These are phyloP conservation scores for Bolboschoenus planiculmis DNA, from an alignment of 176 grass and related monocot species.

Conservation along the genomic window DNA sequence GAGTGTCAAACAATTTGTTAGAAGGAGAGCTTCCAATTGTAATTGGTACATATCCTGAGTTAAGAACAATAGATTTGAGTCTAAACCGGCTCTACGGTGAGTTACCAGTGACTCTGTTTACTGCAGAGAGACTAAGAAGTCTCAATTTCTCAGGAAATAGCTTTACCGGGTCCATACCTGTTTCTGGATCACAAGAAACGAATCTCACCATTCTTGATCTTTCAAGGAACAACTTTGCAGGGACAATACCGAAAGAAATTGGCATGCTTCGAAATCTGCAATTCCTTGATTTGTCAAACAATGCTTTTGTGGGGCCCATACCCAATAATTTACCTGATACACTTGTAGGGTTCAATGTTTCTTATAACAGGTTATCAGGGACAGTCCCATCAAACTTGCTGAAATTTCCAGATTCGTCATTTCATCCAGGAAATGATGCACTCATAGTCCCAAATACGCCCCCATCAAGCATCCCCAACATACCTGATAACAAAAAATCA, in stretches of 20 bases:
- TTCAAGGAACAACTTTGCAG: conserved; percentile 75
- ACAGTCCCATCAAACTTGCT: conserved; percentile 58
- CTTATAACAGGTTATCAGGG: conserved; percentile 73
- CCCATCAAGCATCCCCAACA: conserved; percentile 28
- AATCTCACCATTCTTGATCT: conserved; percentile 79
- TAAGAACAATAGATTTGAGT: conserved; percentile 64
- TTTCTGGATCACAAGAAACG: conserved; percentile 30
- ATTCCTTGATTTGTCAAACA: conserved; percentile 65
- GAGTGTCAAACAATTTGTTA: conserved; percentile 64
- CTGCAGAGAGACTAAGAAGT: conserved; percentile 47
- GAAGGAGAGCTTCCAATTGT: conserved; percentile 52
- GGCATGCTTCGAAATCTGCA: conserved; percentile 50
- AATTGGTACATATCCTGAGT: conserved; percentile 71
- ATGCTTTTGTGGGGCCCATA: conserved; percentile 62
- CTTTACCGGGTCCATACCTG: conserved; percentile 47
- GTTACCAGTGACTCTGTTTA: conserved; percentile 58
- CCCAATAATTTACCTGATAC: conserved; percentile 61
- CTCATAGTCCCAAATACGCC: conserved; percentile 48
- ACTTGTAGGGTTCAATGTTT: conserved; percentile 63
- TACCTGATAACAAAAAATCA: conserved; percentile 15
- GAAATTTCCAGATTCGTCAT: conserved; percentile 87
- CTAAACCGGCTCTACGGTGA: conserved; percentile 58
- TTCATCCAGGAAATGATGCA: conserved; percentile 80
- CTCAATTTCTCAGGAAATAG: conserved; percentile 75
- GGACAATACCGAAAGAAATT: conserved; percentile 53